A percentile compares a stretch with the other conserved stretches of the same genome.
Conservation (phyloP, 306 rosid species). For the Malus asiatica region DNA sequence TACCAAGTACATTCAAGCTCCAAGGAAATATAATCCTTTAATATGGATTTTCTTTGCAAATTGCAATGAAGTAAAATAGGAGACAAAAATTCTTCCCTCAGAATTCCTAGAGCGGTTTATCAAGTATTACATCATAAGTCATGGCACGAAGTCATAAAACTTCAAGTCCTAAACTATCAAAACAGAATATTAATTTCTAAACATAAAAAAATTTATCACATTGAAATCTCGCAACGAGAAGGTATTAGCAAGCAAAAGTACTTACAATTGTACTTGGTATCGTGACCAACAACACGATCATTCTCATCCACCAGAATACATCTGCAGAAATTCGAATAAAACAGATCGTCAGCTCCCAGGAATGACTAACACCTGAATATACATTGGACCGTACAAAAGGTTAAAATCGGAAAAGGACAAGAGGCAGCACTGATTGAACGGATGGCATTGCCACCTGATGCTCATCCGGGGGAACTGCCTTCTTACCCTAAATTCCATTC, state of each 20-base stretch:
- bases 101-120: neutral
- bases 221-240: neutral
- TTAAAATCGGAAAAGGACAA: neutral
- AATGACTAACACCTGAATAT: neutral
- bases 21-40: neutral
- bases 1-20: neutral
- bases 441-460: neutral
- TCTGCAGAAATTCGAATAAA: constrained; percentile 38
- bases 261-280: constrained; percentile 93
- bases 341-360: constrained; percentile 7
- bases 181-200: neutral
- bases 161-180: neutral
- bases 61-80: neutral
- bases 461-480: neutral
- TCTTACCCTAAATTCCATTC: neutral
- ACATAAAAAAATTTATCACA: neutral
- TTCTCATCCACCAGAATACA: constrained; percentile 97
- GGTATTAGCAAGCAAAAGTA: neutral
- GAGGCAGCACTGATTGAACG: neutral
- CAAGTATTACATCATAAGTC: neutral
- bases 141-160: neutral
- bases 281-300: constrained; percentile 89
- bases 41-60: neutral
- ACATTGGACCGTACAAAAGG: neutral
- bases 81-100: neutral